Conservation (phyloP, 768 basidiomycete species). For the Leccinellum luteum region DNA sequence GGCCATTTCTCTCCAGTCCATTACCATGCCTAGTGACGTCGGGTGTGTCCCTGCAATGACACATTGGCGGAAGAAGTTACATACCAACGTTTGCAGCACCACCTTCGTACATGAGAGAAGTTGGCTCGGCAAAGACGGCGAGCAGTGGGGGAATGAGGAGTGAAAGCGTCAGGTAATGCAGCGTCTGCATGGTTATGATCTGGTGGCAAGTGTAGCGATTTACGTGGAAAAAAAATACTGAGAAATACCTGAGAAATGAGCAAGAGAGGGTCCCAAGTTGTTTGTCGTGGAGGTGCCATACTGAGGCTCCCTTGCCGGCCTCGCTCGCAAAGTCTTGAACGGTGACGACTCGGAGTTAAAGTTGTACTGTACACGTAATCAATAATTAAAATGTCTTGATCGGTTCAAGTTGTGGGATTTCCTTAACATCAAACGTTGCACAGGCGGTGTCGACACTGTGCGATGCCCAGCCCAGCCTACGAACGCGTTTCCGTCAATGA, state of each 20-base stretch:
- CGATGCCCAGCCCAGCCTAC: slow-evolving; percentile 31
- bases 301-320: background rate
- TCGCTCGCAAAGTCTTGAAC: background rate
- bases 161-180: slow-evolving; percentile 90
- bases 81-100: slow-evolving; percentile 76
- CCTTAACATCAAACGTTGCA: background rate
- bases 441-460: background rate
- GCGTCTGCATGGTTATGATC: slow-evolving; percentile 91
- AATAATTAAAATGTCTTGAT: slow-evolving; percentile 5
- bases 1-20: slow-evolving; percentile 98
- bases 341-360: background rate
- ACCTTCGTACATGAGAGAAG: slow-evolving; percentile 68
- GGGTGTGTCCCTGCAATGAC: background rate
- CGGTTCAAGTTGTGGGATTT: background rate
- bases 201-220: slow-evolving; percentile 31
- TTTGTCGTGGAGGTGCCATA: slow-evolving; percentile 40
- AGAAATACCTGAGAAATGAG: slow-evolving; percentile 81
- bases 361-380: slow-evolving; percentile 14
- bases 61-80: slow-evolving; percentile 21
- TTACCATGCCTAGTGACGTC: slow-evolving; percentile 66
- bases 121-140: slow-evolving; percentile 67
- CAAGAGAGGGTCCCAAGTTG: slow-evolving; percentile 87
- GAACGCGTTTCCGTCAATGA: slow-evolving; percentile 29
- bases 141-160: slow-evolving; percentile 81
- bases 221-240: background rate